These are phyloP conservation scores for Leccinum broughii DNA, from an alignment of 768 basidiomycete genomes.

Conservation along the genomic window DNA sequence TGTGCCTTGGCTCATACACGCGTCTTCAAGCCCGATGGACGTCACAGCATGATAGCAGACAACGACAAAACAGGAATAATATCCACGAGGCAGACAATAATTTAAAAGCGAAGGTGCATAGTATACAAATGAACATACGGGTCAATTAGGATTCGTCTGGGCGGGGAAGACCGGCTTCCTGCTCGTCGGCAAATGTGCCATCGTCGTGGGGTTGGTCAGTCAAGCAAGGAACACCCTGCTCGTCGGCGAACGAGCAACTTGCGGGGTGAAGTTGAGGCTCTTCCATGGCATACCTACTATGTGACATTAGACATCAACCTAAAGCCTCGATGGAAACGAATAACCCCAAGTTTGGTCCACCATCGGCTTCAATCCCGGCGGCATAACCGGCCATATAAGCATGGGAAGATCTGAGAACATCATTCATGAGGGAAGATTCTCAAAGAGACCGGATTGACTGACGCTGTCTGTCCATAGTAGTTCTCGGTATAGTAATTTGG, in stretches of 20 bases:
- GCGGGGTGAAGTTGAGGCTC: background rate
- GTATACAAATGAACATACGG: background rate
- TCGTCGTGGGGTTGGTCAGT: constrained; percentile 5
- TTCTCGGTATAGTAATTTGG: constrained; percentile 7
- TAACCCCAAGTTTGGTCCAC: constrained; percentile 13
- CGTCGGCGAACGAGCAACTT: background rate
- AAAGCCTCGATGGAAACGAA: constrained; percentile 12
- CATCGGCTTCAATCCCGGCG: background rate
- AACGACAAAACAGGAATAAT: background rate
- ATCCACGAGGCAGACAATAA: constrained; percentile 3
- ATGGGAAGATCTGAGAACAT: background rate
- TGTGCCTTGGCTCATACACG: constrained; percentile 16
- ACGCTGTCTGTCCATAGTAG: constrained; percentile 16
- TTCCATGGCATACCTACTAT: constrained; percentile 15
- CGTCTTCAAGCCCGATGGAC: background rate
- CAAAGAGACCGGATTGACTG: constrained; percentile 3
- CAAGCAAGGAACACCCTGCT: background rate
- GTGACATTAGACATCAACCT: constrained; percentile 12
- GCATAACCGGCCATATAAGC: constrained; percentile 9
- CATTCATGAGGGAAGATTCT: constrained; percentile 3
- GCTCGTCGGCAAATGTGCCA: background rate
- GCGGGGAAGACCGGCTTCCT: constrained; percentile 4
- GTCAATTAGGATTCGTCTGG: constrained; percentile 9
- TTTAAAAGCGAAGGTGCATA: constrained; percentile 3
- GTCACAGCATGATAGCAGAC: constrained; percentile 3